Conservation (phyloP, 2,329 filamentous ascomycete species). For the Reticulascus tulasneorum region DNA sequence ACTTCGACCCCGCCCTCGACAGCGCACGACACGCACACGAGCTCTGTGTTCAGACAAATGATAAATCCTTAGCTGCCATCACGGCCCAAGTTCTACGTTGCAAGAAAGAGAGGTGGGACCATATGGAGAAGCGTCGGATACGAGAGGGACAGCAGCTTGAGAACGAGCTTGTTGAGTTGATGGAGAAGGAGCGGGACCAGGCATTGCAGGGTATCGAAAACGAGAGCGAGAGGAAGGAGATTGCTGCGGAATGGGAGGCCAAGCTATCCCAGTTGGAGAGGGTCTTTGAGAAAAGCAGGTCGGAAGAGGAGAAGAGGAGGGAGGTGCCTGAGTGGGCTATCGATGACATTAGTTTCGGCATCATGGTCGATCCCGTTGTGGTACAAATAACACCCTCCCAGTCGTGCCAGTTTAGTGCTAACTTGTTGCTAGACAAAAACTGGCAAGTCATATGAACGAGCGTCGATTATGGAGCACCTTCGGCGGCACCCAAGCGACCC, state of each 20-base stretch:
- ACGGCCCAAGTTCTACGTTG: slow-evolving; percentile 71
- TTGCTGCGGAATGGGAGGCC: slow-evolving; percentile 40
- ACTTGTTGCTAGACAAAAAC: slow-evolving; percentile 61
- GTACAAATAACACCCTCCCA: slow-evolving; percentile 30
- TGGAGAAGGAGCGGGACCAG: slow-evolving; percentile 44
- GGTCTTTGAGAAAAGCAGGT: slow-evolving; percentile 50
- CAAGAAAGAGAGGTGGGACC: slow-evolving; percentile 84
- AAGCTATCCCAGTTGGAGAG: slow-evolving; percentile 41
- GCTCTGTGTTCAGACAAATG: slow-evolving; percentile 58
- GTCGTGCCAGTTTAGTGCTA: slow-evolving; percentile 1
- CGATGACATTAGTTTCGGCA: slow-evolving; percentile 70
- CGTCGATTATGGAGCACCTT: slow-evolving; percentile 81
- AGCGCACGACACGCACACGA: slow-evolving; percentile 71
- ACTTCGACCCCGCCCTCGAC: slow-evolving; percentile 68
- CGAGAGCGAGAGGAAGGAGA: slow-evolving; percentile 44
- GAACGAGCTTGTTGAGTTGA: slow-evolving; percentile 49
- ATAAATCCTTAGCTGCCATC: slow-evolving; percentile 65
- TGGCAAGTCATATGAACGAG: slow-evolving; percentile 85
- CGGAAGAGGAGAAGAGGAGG: slow-evolving; percentile 39
- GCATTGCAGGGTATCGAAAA: slow-evolving; percentile 34
- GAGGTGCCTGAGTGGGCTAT: slow-evolving; percentile 73
- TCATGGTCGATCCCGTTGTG: slow-evolving; percentile 69
- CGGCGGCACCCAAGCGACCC: slow-evolving; percentile 74
- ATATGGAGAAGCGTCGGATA: slow-evolving; percentile 59
- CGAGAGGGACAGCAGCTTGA: slow-evolving; percentile 57